phyloP scores from a whole-genome alignment of 73 alveolate species.

The Tetrahymena malaccensis region DNA sequence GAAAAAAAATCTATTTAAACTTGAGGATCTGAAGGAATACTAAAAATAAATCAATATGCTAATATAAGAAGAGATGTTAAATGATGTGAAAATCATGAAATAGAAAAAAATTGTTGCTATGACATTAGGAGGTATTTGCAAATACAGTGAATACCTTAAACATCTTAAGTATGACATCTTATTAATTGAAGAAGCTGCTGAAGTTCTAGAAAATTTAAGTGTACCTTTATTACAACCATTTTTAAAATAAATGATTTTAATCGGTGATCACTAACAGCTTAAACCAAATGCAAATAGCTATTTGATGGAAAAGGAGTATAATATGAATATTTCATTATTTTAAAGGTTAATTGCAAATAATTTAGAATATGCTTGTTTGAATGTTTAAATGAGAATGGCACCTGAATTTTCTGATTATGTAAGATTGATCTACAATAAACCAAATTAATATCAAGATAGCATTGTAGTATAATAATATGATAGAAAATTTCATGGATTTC shows the following conservation, averaged over 20 bases:
- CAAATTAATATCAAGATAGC: slow-evolving; percentile 41
- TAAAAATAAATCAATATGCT: neutral
- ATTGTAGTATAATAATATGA: slow-evolving; percentile 2
- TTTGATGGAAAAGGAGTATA: slow-evolving; percentile 49
- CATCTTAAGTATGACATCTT: slow-evolving; percentile 58
- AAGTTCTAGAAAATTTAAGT: slow-evolving; percentile 77
- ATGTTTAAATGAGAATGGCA: slow-evolving; percentile 79
- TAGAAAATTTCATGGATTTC: slow-evolving; percentile 53
- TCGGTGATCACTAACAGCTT: slow-evolving; percentile 86
- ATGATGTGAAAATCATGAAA: neutral
- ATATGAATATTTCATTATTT: slow-evolving; percentile 70
- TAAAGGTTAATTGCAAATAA: slow-evolving; percentile 70
- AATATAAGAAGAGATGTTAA: neutral
- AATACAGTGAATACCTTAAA: slow-evolving; percentile 55
- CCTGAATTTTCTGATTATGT: slow-evolving; percentile 68
- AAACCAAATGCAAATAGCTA: slow-evolving; percentile 58
- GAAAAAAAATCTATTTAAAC: neutral
- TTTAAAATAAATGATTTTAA: slow-evolving; percentile 63
- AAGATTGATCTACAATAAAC: slow-evolving; percentile 56
- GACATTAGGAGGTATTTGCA: slow-evolving; percentile 86
- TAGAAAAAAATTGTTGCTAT: slow-evolving; percentile 63
- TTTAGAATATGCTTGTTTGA: slow-evolving; percentile 41
- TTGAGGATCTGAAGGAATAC: neutral
- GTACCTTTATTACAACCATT: slow-evolving; percentile 47
- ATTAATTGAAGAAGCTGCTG: slow-evolving; percentile 90